Evolutionary conservation across 2,329 filamentous ascomycete genomes (phyloP).

Genomic region (Knufia fluminis): DNA sequence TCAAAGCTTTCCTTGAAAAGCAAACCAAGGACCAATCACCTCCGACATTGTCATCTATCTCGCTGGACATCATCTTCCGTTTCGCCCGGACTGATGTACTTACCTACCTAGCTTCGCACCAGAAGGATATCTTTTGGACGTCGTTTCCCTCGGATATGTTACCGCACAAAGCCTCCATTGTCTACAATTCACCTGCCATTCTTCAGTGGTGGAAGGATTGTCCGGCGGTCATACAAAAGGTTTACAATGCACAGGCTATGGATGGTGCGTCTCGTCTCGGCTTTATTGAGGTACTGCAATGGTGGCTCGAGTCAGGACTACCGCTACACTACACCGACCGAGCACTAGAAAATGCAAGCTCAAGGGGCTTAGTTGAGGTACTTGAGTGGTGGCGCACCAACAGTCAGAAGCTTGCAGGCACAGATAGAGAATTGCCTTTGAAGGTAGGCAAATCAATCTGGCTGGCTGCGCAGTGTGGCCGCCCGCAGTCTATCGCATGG

Average conservation of each 20-base stretch:
- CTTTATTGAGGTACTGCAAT: constrained; percentile 75
- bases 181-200: constrained; percentile 75
- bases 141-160: constrained; percentile 75
- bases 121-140: constrained; percentile 70
- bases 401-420: constrained; percentile 24
- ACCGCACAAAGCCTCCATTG: constrained; percentile 77
- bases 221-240: constrained; percentile 71
- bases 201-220: constrained; percentile 87
- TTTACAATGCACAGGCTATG: constrained; percentile 76
- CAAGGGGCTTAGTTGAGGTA: constrained; percentile 73
- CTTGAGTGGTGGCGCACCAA: constrained; percentile 83
- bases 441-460: constrained; percentile 79
- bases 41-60: constrained; percentile 61
- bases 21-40: constrained; percentile 57
- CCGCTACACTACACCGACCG: constrained; percentile 76
- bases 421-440: constrained; percentile 44
- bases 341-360: constrained; percentile 78
- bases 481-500: constrained; percentile 69
- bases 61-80: constrained; percentile 82
- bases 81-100: constrained; percentile 77
- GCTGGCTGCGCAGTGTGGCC: constrained; percentile 74
- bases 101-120: constrained; percentile 57
- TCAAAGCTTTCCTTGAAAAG: constrained; percentile 58
- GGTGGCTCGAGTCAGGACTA: constrained; percentile 78
- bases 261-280: constrained; percentile 81